Base-by-base conservation (phyloP, 2,329 filamentous ascomycete species). In the Alternaria hordeiaustralica region DNA sequence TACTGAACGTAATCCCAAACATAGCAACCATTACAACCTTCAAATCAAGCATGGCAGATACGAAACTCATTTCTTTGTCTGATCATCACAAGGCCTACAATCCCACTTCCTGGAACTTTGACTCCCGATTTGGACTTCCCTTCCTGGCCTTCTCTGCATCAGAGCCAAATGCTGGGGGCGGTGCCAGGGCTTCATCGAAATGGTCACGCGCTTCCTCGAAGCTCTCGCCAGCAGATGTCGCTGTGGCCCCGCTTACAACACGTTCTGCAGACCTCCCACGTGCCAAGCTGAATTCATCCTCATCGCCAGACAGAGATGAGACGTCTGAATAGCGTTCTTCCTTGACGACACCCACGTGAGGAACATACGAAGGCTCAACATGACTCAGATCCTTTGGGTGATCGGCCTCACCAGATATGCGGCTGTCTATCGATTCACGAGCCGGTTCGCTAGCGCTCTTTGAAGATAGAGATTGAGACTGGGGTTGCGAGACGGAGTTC, bases 121-220 rank as follows among this genome's bases (percentile, higher is more conserved):
- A 78, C 58, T 79, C 77, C 2, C 78, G 69, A 18, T 58, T 71
- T 13, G 76, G 73, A 51, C 74, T 79, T n/a, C 74, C 71, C 33
- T 72, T 73, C 18, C 71, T 68, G 20, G 57, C 67, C 20, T 68
- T 69, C 20, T 75, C 75, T 4, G 65, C 60, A 9, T 72, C 68
- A 26, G 69, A 68, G 9, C 69, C 68, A 44, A 83, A 82, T 33
- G 73, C 79, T 41, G 81, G 80, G 15, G 80, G 79, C 41, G 82
- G 81, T 23, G 71, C 76, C 20, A 79, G 71, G 41, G 74, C 79
- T 68, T 85, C 82, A 65, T 87, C 84, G 61, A 85, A 84, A 46
- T 76, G 75, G 69, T 86, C 84, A 62, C 80, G 80, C 10, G 82
- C 84, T 75, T 88, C 86, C 60, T 88, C 85, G 58, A 85, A 84